Evolutionary conservation across 192 early-diverging fungal species (phyloP).

Genomic region (Gryganskiella cystojenkinii): DNA sequence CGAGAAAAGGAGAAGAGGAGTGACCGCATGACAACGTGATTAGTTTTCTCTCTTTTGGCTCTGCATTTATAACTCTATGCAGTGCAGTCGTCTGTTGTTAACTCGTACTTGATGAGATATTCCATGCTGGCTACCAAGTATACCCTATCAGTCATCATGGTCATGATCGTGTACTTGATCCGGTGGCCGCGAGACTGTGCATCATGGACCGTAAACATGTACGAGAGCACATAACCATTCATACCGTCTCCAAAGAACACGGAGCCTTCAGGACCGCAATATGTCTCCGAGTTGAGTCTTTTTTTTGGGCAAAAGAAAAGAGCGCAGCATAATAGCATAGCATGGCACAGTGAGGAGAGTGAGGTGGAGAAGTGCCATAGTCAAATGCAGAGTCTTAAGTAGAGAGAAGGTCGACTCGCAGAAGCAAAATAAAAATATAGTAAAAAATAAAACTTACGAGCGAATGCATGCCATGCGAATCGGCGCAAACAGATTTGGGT

Average conservation of each 20-base stretch:
- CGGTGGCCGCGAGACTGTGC: conserved; percentile 71
- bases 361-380: too few relatives aligned
- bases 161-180: conserved; percentile 69
- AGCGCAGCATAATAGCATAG: neutral
- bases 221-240: conserved; percentile 75
- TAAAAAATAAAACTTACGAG: conserved; percentile 25
- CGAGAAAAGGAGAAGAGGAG: neutral
- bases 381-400: too few relatives aligned
- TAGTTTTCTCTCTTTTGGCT: too few relatives aligned
- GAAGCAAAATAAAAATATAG: neutral
- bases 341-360: too few relatives aligned
- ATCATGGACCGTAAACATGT: conserved; percentile 77
- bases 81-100: too few relatives aligned
- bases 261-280: conserved; percentile 71
- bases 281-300: conserved; percentile 73
- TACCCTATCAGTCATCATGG: conserved; percentile 72
- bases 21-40: neutral
- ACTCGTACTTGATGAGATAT: conserved; percentile 75
- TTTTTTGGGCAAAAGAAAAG: conserved; percentile 1
- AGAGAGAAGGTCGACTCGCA: too few relatives aligned
- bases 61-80: too few relatives aligned
- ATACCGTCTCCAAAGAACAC: conserved; percentile 77
- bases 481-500: conserved; percentile 45
- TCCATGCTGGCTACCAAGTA: conserved; percentile 76
- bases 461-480: conserved; percentile 51